phyloP scores from a whole-genome alignment of 2,329 filamentous ascomycete species.

The Didymella arachidicola region DNA sequence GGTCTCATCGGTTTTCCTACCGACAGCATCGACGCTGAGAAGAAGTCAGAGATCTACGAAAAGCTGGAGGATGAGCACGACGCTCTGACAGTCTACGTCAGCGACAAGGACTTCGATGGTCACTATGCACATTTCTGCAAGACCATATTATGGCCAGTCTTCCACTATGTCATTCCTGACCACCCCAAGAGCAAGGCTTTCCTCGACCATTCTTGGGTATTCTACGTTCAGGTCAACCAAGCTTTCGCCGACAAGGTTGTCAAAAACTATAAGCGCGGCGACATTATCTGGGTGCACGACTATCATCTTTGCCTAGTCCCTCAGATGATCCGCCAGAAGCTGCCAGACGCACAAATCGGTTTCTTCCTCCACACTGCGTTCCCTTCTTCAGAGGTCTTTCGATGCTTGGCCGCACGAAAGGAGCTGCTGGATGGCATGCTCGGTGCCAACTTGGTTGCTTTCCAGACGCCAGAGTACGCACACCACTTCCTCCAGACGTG shows the following conservation, averaged over 20 bases:
- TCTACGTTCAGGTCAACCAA: constrained; percentile 91
- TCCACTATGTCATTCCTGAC: constrained; percentile 97
- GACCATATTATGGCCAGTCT: constrained; percentile 95
- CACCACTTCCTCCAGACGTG: constrained; percentile 96
- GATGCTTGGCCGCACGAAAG: constrained; percentile 85
- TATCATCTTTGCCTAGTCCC: constrained; percentile 93
- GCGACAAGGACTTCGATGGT: constrained; percentile 90
- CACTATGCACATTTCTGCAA: constrained; percentile 98
- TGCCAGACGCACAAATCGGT: constrained; percentile 92
- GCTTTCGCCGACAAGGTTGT: constrained; percentile 91
- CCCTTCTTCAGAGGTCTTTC: constrained; percentile 94
- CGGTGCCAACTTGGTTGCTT: constrained; percentile 89
- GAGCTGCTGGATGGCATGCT: constrained; percentile 91
- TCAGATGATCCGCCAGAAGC: constrained; percentile 84
- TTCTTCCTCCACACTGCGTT: constrained; percentile 97
- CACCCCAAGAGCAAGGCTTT: constrained; percentile 98
- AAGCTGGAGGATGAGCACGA: constrained; percentile 81
- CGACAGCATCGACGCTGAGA: constrained; percentile 77
- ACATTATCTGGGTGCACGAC: constrained; percentile 94
- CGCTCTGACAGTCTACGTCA: constrained; percentile 83
- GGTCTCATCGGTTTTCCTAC: constrained; percentile 94
- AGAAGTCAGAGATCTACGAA: constrained; percentile 84
- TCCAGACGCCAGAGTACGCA: constrained; percentile 92
- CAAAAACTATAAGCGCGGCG: constrained; percentile 90
- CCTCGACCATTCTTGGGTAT: constrained; percentile 95